phyloP scores from a whole-genome alignment of 306 rosid genomes.

The Ceratonia siliqua region DNA sequence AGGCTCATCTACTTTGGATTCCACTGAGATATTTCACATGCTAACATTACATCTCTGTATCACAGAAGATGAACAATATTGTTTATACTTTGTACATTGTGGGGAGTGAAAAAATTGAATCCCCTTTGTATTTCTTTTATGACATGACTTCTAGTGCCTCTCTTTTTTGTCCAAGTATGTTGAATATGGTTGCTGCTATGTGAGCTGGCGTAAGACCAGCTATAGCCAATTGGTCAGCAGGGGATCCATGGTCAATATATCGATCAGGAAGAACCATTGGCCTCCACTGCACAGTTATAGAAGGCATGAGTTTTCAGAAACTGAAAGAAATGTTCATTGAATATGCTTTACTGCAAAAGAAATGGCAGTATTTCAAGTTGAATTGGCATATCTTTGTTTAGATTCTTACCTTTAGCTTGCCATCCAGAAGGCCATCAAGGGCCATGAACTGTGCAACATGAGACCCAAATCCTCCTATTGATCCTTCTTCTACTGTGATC shows the following conservation, averaged over 20 bases:
- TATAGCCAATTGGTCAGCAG: slow-evolving; percentile 64
- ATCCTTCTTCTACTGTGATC: slow-evolving; percentile 96
- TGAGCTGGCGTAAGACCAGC: slow-evolving; percentile 89
- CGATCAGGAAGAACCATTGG: slow-evolving; percentile 91
- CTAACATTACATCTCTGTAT: neutral
- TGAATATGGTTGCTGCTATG: slow-evolving; percentile 92
- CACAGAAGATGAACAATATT: slow-evolving; percentile 19
- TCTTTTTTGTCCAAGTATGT: slow-evolving; percentile 80
- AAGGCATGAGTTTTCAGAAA: slow-evolving; percentile 17
- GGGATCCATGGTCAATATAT: slow-evolving; percentile 88
- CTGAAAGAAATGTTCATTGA: neutral
- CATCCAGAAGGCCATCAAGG: slow-evolving; percentile 95
- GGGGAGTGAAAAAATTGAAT: neutral
- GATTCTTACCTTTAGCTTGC: slow-evolving; percentile 64
- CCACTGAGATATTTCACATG: slow-evolving; percentile 14
- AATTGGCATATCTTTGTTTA: neutral
- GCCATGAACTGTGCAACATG: slow-evolving; percentile 96
- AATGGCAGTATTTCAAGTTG: neutral
- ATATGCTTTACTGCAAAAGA: neutral
- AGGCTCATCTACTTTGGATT: slow-evolving; percentile 3
- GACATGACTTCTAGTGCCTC: slow-evolving; percentile 87
- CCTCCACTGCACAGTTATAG: slow-evolving; percentile 75
- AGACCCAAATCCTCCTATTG: slow-evolving; percentile 94
- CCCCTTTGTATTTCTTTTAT: slow-evolving; percentile 22
- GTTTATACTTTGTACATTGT: slow-evolving; percentile 29